Evolutionary conservation across 1,139 yeast genomes (phyloP), one percentile per base, ranked within the genome.

Genomic region (Lodderomyces parapsilosis): DNA sequence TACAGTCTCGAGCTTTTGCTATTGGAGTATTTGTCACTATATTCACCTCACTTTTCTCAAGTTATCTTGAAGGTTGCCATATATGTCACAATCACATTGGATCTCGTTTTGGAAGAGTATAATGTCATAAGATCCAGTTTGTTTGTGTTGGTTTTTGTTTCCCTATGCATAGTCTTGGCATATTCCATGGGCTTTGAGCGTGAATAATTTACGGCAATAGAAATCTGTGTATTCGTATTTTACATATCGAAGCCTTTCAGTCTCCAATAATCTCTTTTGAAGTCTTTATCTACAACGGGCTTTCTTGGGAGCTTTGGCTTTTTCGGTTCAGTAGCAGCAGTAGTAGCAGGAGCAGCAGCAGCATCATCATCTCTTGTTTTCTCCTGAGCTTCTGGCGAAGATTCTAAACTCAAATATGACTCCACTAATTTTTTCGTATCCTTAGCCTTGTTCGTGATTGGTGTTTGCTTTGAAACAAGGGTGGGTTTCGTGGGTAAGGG

Each of bases 161-260:
- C 43, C 11, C 36, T 43, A 11, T 42, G 45, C 8, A 41, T 41
- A 18, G 24, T 42, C 9, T 24, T 46, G 11, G 45, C 40, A 4
- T 43, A 46, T 18, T 31, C 42, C 30, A 36, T 37, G 27, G 34
- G 17, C 10, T 13, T 9, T 27, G 31, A 13, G 6, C 17, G 17
- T 13, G 17, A 13, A 13, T 27, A 13, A n/a, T 27, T n/a, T n/a
- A 27, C 17, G 3, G 15, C 3, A n/a, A 5, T 27, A n/a, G 5
- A 20, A 20, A 20, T 27, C 31, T 3, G 6, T 13, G 23, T 20
- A 7, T 4, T 24, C 27, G n/a, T n/a, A n/a, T n/a, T n/a, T n/a
- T n/a, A 48, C 43, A 62, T 55, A 44, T 68, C 76, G 41, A 70
- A 58, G 2, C 77, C 78, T 52, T 72, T 72, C 53, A 67, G 76